A percentile compares a stretch with the other conserved stretches of the same genome.
Conservation (phyloP, 164 flowering plant species). For the Vitis labrusca region DNA sequence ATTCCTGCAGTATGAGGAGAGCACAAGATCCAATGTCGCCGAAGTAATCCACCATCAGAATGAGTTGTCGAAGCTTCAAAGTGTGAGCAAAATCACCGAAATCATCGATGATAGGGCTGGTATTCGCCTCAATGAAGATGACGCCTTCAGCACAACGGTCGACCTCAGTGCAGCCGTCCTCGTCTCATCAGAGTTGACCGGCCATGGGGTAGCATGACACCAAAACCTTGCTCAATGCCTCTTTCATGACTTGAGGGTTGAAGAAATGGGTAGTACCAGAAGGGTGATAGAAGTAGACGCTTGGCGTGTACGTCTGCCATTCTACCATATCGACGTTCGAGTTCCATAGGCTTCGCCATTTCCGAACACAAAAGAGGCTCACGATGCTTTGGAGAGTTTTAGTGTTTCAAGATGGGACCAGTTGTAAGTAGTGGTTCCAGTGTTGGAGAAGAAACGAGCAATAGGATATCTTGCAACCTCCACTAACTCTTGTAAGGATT, state of each 20-base stretch:
- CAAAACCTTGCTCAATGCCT: constrained; percentile 42
- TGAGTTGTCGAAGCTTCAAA: constrained; percentile 38
- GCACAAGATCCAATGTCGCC: constrained; percentile 39
- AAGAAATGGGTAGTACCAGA: constrained; percentile 32
- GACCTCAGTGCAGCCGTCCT: constrained; percentile 50
- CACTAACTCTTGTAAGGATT: too few relatives aligned
- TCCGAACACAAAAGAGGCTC: too few relatives aligned
- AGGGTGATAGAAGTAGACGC: constrained; percentile 50
- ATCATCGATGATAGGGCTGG: constrained; percentile 39
- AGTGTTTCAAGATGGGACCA: too few relatives aligned
- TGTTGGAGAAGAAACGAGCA: too few relatives aligned
- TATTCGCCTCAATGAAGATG: constrained; percentile 49
- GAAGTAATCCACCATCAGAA: constrained; percentile 49
- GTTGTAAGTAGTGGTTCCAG: too few relatives aligned
- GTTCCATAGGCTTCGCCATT: constrained; percentile 26
- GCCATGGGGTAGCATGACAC: constrained; percentile 66
- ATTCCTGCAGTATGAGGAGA: constrained; percentile 50
- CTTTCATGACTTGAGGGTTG: constrained; percentile 34
- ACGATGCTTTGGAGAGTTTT: too few relatives aligned
- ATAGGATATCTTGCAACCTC: too few relatives aligned
- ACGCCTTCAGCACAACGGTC: constrained; percentile 50
- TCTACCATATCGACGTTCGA: constrained; percentile 46
- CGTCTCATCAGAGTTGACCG: constrained; percentile 38
- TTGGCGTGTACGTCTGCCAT: constrained; percentile 41
- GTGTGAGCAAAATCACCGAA: constrained; percentile 59